These are phyloP conservation scores for Magnaporthiopsis poae DNA, from an alignment of 2,329 filamentous ascomycete genomes.

Conservation along the genomic window DNA sequence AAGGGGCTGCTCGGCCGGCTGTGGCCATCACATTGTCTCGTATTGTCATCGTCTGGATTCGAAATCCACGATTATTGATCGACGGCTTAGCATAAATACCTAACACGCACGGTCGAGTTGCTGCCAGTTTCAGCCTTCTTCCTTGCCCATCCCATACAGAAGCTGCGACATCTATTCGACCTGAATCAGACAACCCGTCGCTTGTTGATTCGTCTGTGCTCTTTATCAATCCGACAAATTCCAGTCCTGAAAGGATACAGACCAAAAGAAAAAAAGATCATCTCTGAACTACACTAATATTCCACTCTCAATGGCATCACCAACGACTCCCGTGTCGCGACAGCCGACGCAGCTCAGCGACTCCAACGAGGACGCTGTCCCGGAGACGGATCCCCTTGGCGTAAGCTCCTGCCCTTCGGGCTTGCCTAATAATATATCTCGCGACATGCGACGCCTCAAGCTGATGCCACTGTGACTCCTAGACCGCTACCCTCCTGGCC, in stretches of 20 bases:
- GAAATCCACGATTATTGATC: neutral
- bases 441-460: neutral
- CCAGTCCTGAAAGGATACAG: neutral
- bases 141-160: neutral
- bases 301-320: constrained; percentile 1
- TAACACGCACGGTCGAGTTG: neutral
- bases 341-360: constrained; percentile 25
- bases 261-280: neutral
- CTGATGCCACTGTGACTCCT: neutral
- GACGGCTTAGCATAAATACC: neutral
- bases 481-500: constrained; percentile 71
- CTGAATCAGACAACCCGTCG: neutral
- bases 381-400: constrained; percentile 47
- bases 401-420: constrained; percentile 28
- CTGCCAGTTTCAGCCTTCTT: neutral
- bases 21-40: neutral
- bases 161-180: neutral
- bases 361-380: constrained; percentile 47
- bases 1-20: neutral
- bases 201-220: neutral
- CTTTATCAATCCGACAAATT: neutral
- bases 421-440: neutral
- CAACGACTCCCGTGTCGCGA: constrained; percentile 9
- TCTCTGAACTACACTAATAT: neutral
- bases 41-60: neutral